Evolutionary conservation across 73 alveolate genomes (phyloP), one percentile per base, ranked within the genome.

Genomic region (Paramecium tetraurelia): DNA sequence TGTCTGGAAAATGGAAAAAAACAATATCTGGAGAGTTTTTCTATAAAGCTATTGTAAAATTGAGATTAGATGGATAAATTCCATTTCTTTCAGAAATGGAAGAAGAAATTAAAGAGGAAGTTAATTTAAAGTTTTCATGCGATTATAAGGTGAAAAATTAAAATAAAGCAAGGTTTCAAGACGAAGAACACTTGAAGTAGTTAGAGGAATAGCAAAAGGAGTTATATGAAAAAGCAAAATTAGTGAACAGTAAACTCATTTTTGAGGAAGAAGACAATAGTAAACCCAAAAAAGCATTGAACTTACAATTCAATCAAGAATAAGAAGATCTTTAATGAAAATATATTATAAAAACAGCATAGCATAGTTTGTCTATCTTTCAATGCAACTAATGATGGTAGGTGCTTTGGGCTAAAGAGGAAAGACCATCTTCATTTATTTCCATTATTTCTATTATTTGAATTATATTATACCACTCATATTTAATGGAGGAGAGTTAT

Each of bases 81-180:
- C 72, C 72, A 11, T 59, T 7, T 40, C 22, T 77, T 1, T 41
- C 41, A 77, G 89, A 77, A 43, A 77, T 41, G 1, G 89, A 77
- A 41, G 89, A 77, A 20, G 89, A 77, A 77, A 40, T 77, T 12
- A 77, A 77, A 77, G 69, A 43, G 14, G 89, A 77, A 41, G 89
- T 77, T 8, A 77, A 77, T 77, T 75, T 77, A 77, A 22, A 50
- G 27, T 40, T 8, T n/a, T 21, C 31, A 43, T 20, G 24, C 27
- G n/a, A 18, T 18, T 5, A 10, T 8, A 29, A 77, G 89, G 89
- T 77, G 41, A 77, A 77, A 77, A 43, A 77, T 43, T 33, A 77
- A 43, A 43, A 77, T 43, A 77, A 77, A 33, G 89, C 89, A 40
- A 38, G 75, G 22, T 77, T 77, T 43, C 31, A 77, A 21, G 75